Evolutionary conservation across 306 rosid species (phyloP).

Genomic region (Biancaea sappan): DNA sequence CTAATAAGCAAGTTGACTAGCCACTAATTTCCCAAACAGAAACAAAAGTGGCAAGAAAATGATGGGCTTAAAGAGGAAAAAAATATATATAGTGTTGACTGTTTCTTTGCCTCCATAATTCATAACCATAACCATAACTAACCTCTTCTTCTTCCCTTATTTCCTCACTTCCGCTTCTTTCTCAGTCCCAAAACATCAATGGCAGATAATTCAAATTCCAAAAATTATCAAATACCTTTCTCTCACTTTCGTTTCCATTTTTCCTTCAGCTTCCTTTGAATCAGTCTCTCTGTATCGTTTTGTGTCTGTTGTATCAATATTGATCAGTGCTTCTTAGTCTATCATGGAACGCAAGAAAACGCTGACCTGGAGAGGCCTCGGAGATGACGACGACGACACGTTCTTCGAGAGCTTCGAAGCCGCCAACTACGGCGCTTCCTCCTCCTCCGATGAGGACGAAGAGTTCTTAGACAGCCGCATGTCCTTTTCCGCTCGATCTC

Average conservation of each 20-base stretch:
- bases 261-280: not conserved
- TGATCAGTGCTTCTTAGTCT: not conserved
- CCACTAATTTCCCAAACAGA: not conserved
- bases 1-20: no score
- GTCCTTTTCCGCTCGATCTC: slow-evolving; percentile 56
- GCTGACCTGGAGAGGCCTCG: slow-evolving; percentile 49
- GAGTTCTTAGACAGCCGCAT: slow-evolving; percentile 52
- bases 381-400: slow-evolving; percentile 50
- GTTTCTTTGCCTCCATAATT: slow-evolving; percentile 50
- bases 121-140: slow-evolving; percentile 32
- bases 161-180: slow-evolving; percentile 53
- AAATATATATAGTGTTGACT: slow-evolving; percentile 31
- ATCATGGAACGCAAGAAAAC: slow-evolving; percentile 42
- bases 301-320: not conserved
- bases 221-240: not conserved
- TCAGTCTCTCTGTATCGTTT: not conserved
- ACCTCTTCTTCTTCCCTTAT: slow-evolving; percentile 43
- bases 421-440: slow-evolving; percentile 38
- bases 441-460: slow-evolving; percentile 54
- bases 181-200: slow-evolving; percentile 3
- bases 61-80: not conserved
- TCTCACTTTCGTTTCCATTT: not conserved
- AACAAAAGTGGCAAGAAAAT: not conserved
- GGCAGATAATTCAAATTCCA: not conserved
- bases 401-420: slow-evolving; percentile 62